Evolutionary conservation across 2,329 filamentous ascomycete species (phyloP).

Genomic region (Didymella keratinophila): DNA sequence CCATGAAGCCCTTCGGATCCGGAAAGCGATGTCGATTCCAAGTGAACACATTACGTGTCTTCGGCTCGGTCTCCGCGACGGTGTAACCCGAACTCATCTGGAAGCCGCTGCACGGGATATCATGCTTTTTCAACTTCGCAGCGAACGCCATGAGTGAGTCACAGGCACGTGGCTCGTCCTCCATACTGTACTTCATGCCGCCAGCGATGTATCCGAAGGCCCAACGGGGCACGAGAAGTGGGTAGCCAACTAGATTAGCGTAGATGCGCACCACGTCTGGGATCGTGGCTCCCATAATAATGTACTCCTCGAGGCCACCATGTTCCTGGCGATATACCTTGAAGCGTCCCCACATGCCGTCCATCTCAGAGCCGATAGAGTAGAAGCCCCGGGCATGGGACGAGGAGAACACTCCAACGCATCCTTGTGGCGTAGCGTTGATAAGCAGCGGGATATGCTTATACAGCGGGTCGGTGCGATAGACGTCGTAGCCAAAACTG

Average conservation of each 20-base stretch:
- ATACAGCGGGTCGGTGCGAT: slow-evolving; percentile 75
- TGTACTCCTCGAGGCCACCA: slow-evolving; percentile 75
- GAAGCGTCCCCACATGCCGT: slow-evolving; percentile 77
- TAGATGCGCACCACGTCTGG: slow-evolving; percentile 72
- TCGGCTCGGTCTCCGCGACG: slow-evolving; percentile 70
- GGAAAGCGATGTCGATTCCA: slow-evolving; percentile 77
- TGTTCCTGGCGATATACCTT: slow-evolving; percentile 77
- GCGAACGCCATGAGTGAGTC: slow-evolving; percentile 69
- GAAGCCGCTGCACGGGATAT: slow-evolving; percentile 74
- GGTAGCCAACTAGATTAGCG: slow-evolving; percentile 72
- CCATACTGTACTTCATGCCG: slow-evolving; percentile 68
- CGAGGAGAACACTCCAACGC: slow-evolving; percentile 72
- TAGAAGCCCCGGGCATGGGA: slow-evolving; percentile 70
- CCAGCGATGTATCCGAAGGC: slow-evolving; percentile 77
- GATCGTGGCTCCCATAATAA: slow-evolving; percentile 71
- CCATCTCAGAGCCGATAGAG: slow-evolving; percentile 74
- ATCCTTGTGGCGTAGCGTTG: slow-evolving; percentile 70
- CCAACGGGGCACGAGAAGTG: slow-evolving; percentile 73
- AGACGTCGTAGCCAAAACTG: slow-evolving; percentile 76
- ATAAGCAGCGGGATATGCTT: slow-evolving; percentile 78
- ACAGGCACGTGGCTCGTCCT: slow-evolving; percentile 62
- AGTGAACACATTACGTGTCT: slow-evolving; percentile 74
- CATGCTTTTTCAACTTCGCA: slow-evolving; percentile 67
- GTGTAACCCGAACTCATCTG: slow-evolving; percentile 79
- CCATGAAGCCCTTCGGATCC: slow-evolving; percentile 69